Conservation (phyloP, 2,329 filamentous ascomycete genomes). For the Penicillium sp. region DNA sequence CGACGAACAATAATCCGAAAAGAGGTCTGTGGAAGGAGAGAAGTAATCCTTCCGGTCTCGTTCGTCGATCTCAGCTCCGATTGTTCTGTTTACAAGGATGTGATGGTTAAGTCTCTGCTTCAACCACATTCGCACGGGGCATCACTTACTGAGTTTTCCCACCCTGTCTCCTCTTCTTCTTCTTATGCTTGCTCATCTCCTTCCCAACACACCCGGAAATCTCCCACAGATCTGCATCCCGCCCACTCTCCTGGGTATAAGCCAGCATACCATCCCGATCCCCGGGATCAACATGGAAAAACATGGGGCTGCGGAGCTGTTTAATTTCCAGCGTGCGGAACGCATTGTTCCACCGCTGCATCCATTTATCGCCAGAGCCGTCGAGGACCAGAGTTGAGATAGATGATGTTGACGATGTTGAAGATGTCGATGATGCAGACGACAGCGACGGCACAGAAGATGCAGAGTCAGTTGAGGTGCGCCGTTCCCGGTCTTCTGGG, state of each 20-base stretch:
- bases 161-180: slow-evolving; percentile 68
- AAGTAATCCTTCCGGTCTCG: slow-evolving; percentile 69
- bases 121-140: neutral
- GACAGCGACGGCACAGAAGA: slow-evolving; percentile 24
- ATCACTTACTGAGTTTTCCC: slow-evolving; percentile 44
- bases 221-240: slow-evolving; percentile 65
- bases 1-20: slow-evolving; percentile 60
- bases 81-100: slow-evolving; percentile 3
- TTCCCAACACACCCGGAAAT: slow-evolving; percentile 73
- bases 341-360: slow-evolving; percentile 67
- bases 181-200: slow-evolving; percentile 73
- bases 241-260: slow-evolving; percentile 60
- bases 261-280: slow-evolving; percentile 72
- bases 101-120: slow-evolving; percentile 1
- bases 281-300: slow-evolving; percentile 75
- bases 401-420: slow-evolving; percentile 16
- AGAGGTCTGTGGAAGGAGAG: slow-evolving; percentile 61
- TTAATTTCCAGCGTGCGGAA: slow-evolving; percentile 69
- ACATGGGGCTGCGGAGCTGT: slow-evolving; percentile 74
- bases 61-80: slow-evolving; percentile 57
- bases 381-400: slow-evolving; percentile 64
- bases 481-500: slow-evolving; percentile 7
- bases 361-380: slow-evolving; percentile 61
- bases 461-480: slow-evolving; percentile 17
- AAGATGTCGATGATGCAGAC: slow-evolving; percentile 8